A percentile compares a stretch with the other conserved stretches of the same genome.
Conservation (phyloP, 352 stramenopile genomes). For the Globisporangium barbulae region DNA sequence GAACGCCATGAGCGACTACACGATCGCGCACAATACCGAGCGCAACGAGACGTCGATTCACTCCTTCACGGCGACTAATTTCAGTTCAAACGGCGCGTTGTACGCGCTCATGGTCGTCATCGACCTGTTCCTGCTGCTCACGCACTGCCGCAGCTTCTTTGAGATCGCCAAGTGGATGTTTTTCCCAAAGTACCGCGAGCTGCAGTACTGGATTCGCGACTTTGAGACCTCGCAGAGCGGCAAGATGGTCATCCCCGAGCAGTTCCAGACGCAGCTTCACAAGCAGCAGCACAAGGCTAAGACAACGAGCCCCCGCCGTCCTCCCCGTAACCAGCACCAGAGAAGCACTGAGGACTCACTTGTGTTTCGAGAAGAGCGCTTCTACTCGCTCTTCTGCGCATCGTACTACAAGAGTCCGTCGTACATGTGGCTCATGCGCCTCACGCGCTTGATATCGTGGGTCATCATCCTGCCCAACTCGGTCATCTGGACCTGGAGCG, state of each 20-base stretch:
- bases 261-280: background rate
- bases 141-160: slow-evolving; percentile 23
- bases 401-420: slow-evolving; percentile 24
- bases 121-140: slow-evolving; percentile 18
- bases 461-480: slow-evolving; percentile 52
- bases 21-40: slow-evolving; percentile 7
- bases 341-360: background rate
- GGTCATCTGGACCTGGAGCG: slow-evolving; percentile 40
- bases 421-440: slow-evolving; percentile 21
- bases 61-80: slow-evolving; percentile 15
- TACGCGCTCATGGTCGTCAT: slow-evolving; percentile 24
- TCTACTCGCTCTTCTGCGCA: slow-evolving; percentile 29
- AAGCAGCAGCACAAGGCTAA: background rate
- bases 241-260: slow-evolving; percentile 6
- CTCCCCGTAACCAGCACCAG: background rate
- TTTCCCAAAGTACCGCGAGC: slow-evolving; percentile 18
- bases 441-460: slow-evolving; percentile 43
- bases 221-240: slow-evolving; percentile 16
- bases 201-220: slow-evolving; percentile 24
- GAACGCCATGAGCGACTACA: slow-evolving; percentile 22
- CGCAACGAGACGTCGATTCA: slow-evolving; percentile 3
- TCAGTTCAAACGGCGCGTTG: slow-evolving; percentile 18
- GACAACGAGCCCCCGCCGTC: background rate
- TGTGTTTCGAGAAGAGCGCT: slow-evolving; percentile 19
- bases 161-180: slow-evolving; percentile 27